A percentile compares a stretch with the other conserved stretches of the same genome.
Conservation (phyloP, 345 rosid species). For the Camelina neglecta region DNA sequence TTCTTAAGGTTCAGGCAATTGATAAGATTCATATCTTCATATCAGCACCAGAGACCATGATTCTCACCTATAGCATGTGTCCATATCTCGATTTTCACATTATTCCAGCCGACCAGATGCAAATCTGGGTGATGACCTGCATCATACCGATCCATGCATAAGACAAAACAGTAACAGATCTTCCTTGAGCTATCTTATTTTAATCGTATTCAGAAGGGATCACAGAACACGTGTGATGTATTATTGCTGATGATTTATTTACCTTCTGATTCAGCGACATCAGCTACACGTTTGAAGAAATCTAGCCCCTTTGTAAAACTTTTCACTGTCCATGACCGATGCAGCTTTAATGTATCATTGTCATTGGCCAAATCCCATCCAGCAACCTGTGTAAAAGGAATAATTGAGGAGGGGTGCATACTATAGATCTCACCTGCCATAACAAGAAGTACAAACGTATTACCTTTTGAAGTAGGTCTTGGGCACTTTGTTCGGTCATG, state of each 20-base stretch:
- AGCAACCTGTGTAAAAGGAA: conserved; percentile 52
- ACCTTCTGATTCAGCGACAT: conserved; percentile 92
- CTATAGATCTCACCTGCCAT: neutral
- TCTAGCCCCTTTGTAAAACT: conserved; percentile 88
- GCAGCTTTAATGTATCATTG: conserved; percentile 70
- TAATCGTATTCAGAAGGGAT: neutral
- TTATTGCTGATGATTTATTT: conserved; percentile 12
- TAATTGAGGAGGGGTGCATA: conserved; percentile 3
- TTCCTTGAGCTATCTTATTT: neutral
- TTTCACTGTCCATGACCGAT: conserved; percentile 68
- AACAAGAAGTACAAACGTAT: conserved; percentile 15
- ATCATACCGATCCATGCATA: conserved; percentile 25
- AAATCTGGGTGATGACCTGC: conserved; percentile 99
- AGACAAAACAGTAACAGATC: conserved; percentile 5
- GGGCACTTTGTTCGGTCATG: conserved; percentile 82
- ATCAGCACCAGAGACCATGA: conserved; percentile 11
- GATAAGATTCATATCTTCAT: conserved; percentile 23
- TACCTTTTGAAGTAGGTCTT: conserved; percentile 63
- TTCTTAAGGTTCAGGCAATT: conserved; percentile 9
- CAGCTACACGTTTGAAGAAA: conserved; percentile 71
- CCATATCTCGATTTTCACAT: conserved; percentile 88
- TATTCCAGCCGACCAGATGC: conserved; percentile 98
- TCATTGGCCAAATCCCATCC: conserved; percentile 86
- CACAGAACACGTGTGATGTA: neutral
- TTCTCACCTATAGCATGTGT: conserved; percentile 88